These are phyloP conservation scores for Penicillium aurantiogriseum DNA, from an alignment of 2,329 filamentous ascomycete genomes.

Conservation along the genomic window DNA sequence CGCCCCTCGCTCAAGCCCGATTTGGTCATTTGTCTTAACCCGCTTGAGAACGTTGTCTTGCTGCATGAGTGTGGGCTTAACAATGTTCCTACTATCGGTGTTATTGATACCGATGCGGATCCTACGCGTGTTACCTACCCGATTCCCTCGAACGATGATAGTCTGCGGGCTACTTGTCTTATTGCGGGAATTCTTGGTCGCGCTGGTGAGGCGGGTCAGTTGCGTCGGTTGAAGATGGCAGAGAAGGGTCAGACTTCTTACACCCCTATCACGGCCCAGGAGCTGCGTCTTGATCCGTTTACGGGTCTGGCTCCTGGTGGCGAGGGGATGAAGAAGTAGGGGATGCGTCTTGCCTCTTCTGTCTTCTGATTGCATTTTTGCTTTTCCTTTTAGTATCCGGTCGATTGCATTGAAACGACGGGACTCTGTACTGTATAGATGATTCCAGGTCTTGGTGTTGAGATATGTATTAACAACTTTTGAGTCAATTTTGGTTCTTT, in stretches of 20 bases:
- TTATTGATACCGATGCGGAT: conserved; percentile 91
- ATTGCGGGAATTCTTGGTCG: conserved; percentile 82
- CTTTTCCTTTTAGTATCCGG: conserved; percentile 10
- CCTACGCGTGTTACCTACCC: conserved; percentile 94
- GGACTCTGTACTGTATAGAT: conserved; percentile 38
- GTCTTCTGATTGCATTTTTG: conserved; percentile 3
- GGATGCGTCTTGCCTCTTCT: neutral
- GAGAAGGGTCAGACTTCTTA: conserved; percentile 62
- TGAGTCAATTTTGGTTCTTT: conserved; percentile 13
- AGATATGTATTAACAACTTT: conserved; percentile 29
- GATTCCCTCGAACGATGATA: conserved; percentile 96
- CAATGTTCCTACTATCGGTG: conserved; percentile 87
- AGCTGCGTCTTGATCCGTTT: conserved; percentile 28
- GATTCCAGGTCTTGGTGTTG: conserved; percentile 23
- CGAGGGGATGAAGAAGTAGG: conserved; percentile 14
- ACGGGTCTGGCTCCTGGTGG: conserved; percentile 18
- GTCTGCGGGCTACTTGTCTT: conserved; percentile 75
- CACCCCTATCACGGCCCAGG: conserved; percentile 23
- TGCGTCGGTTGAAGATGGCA: conserved; percentile 64
- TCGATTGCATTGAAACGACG: conserved; percentile 22
- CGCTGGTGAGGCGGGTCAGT: conserved; percentile 76
- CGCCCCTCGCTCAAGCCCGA: conserved; percentile 75
- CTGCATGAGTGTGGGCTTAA: conserved; percentile 87
- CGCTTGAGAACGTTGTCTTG: conserved; percentile 84
- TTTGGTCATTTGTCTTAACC: conserved; percentile 88